phyloP scores from a whole-genome alignment of 2,329 filamentous ascomycete genomes.

The Metarhizium album region DNA sequence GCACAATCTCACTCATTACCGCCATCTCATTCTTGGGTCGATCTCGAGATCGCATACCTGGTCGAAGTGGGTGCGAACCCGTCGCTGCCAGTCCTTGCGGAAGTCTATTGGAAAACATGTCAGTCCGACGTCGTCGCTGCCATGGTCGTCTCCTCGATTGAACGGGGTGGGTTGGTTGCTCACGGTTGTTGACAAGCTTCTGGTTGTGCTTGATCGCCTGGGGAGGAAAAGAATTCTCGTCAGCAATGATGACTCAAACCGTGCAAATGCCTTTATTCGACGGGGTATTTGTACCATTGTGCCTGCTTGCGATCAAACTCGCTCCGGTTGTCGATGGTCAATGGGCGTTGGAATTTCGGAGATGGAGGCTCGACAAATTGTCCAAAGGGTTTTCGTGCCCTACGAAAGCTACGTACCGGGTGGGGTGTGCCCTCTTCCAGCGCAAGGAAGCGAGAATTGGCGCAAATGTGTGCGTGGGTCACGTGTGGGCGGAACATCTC shows the following conservation, averaged over 20 bases:
- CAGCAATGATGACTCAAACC: slow-evolving; percentile 20
- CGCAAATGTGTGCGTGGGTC: slow-evolving; percentile 11
- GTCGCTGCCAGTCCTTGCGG: slow-evolving; percentile 99
- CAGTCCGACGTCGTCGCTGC: slow-evolving; percentile 23
- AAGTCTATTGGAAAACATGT: slow-evolving; percentile 54
- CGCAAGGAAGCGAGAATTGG: slow-evolving; percentile 7
- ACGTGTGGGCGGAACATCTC: slow-evolving; percentile 16
- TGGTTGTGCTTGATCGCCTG: slow-evolving; percentile 99
- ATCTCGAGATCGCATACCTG: slow-evolving; percentile 57
- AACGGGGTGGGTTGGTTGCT: slow-evolving; percentile 27
- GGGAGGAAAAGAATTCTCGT: slow-evolving; percentile 17
- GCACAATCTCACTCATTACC: neutral
- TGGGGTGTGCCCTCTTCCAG: slow-evolving; percentile 17
- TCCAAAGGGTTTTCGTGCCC: slow-evolving; percentile 32
- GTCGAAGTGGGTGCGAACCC: slow-evolving; percentile 98
- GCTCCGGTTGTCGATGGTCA: slow-evolving; percentile 32
- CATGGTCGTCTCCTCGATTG: slow-evolving; percentile 16
- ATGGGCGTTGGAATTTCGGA: slow-evolving; percentile 28
- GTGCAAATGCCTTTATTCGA: slow-evolving; percentile 13
- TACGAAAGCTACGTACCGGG: slow-evolving; percentile 24
- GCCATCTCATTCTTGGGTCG: neutral
- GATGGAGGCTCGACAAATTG: slow-evolving; percentile 29
- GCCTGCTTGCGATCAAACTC: slow-evolving; percentile 42
- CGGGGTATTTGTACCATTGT: slow-evolving; percentile 36
- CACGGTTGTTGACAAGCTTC: slow-evolving; percentile 93